Evolutionary conservation across 164 flowering plant genomes (phyloP), one percentile per base, ranked within the genome.

Genomic region (Dillenia suffruticosa): DNA sequence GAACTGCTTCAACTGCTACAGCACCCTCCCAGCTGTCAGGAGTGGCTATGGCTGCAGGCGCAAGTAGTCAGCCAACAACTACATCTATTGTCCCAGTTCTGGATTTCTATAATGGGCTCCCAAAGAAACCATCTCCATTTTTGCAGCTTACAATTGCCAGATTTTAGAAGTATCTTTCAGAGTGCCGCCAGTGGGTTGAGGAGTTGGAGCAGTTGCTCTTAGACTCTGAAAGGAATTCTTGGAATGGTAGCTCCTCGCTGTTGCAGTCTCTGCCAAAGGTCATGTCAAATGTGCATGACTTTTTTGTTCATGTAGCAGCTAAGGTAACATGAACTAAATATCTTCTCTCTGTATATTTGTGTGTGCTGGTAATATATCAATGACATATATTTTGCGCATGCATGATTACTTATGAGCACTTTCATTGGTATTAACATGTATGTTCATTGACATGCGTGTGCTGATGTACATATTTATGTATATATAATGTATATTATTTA

Each of bases 281-380:
- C 66, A 79, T 95, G 83, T 73, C 88, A 59, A 92, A 95, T 78
- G 92, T 92, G 70, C 99, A 95, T 70, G 93, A 81, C 62, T 89
- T 89, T 74, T 95, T 95, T 80, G 86, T 95, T 70, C 94, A 95
- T 68, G 97, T 88, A 62, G 99, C 99, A 64, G 85, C 99, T 16
- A 95, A 95, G 97, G 99, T 89, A 75, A 74, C 26, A 19, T 48
- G 16, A 32, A 32, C 40, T 32, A 32, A 32, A 32, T 32, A 32
- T 32, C 40, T 19, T 19, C 40, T 32, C 40, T 32, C 7, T 32
- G 40, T 32, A 32, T 32, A 32, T 32, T 32, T 32, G 40, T 32
- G 40, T 5, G 5, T 32, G 40, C 6, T 5, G 40, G 40, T 32
- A 32, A 32, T 32, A 32, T 32, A 32, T 32, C 0, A 32, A 32